Conservation (phyloP, 192 early-diverging fungal species). For the Mortierella hygrophila region DNA sequence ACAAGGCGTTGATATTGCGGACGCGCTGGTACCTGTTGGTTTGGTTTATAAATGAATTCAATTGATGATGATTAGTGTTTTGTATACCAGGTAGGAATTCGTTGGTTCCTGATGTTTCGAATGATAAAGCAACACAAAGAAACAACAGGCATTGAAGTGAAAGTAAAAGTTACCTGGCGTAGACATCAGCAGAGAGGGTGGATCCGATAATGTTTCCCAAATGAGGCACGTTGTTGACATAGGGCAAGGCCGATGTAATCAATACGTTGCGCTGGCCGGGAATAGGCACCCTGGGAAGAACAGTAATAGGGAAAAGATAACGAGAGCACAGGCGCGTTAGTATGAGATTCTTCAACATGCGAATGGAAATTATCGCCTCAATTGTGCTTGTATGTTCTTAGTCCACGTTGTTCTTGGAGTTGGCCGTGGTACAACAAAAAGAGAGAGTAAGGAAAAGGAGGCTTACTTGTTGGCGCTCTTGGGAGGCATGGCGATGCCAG, state of each 20-base stretch:
- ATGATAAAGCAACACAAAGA: background rate
- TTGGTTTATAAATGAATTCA: background rate
- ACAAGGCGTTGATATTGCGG: slow-evolving; percentile 91
- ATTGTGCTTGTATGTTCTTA: no score
- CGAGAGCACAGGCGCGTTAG: background rate
- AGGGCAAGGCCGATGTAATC: slow-evolving; percentile 96
- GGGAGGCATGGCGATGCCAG: slow-evolving; percentile 55
- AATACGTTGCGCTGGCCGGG: slow-evolving; percentile 87
- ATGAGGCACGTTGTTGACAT: slow-evolving; percentile 99
- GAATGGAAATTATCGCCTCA: no score
- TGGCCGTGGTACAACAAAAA: background rate
- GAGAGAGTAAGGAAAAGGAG: background rate
- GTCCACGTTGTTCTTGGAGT: no score
- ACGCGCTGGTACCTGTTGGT: slow-evolving; percentile 83
- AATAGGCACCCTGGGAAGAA: slow-evolving; percentile 64
- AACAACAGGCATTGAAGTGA: background rate
- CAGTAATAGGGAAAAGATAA: background rate
- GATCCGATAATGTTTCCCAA: slow-evolving; percentile 99
- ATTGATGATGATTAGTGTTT: background rate
- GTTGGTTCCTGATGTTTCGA: background rate
- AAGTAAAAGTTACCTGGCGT: slow-evolving; percentile 73
- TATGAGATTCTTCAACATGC: background rate
- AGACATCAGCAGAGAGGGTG: slow-evolving; percentile 96
- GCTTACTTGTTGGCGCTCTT: slow-evolving; percentile 53
- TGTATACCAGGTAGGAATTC: background rate